A percentile compares a stretch with the other conserved stretches of the same genome.
phyloP scores from a whole-genome alignment of 805 yeast species.

The Wickerhamomyces alni region DNA sequence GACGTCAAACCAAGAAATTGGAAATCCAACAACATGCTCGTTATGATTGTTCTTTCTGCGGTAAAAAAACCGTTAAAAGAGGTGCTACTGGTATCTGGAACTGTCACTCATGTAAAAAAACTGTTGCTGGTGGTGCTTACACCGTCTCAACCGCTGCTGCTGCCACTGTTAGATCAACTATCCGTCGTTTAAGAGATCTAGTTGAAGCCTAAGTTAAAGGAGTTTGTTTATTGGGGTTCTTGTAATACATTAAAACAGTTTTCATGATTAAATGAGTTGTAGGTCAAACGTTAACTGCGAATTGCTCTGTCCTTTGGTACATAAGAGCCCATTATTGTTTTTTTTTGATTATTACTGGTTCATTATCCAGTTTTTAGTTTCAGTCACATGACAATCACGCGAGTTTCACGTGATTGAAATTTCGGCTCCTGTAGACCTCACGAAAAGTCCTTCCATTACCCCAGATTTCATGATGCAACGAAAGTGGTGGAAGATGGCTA shows the following conservation, averaged over 20 bases:
- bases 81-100: constrained; percentile 98
- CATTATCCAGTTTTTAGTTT: not conserved
- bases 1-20: constrained; percentile 99
- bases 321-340: no score
- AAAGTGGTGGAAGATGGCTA: not conserved
- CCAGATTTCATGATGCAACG: constrained; percentile 6
- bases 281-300: no score
- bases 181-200: constrained; percentile 99
- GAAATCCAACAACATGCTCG: constrained; percentile 98
- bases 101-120: constrained; percentile 91
- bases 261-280: constrained; percentile 12
- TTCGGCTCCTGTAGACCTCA: not conserved
- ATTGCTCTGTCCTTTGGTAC: no score
- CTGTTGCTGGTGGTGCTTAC: constrained; percentile 21
- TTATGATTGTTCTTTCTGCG: constrained; percentile 99
- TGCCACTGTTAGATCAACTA: constrained; percentile 99
- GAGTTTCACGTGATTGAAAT: not conserved
- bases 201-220: constrained; percentile 84
- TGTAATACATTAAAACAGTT: constrained; percentile 17
- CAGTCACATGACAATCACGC: no score
- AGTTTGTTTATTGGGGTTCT: constrained; percentile 10
- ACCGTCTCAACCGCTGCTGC: constrained; percentile 79
- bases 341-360: constrained; percentile 5
- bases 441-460: constrained; percentile 6
- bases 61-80: constrained; percentile 97